Conservation (phyloP, 208 protist species). For the Leishmania braziliensis region DNA sequence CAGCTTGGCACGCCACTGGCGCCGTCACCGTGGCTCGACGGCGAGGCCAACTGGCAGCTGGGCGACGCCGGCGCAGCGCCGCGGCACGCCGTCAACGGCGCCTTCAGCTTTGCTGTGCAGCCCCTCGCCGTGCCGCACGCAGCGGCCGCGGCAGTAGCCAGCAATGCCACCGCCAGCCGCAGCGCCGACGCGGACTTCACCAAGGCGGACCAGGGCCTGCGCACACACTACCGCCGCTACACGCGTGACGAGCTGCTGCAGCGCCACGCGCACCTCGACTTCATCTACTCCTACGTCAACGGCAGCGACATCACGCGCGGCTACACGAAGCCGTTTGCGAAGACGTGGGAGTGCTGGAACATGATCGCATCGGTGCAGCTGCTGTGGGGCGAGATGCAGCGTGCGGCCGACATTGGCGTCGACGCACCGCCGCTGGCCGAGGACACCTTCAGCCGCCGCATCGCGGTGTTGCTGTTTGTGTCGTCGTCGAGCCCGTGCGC, state of each 20-base stretch:
- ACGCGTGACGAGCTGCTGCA: constrained; percentile 11
- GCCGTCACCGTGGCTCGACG: not conserved
- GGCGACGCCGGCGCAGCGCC: not conserved
- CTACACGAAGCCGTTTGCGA: constrained; percentile 25
- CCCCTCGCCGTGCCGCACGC: constrained; percentile 2
- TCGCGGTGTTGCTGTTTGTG: constrained; percentile 13
- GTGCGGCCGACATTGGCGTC: not conserved
- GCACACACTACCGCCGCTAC: constrained; percentile 24
- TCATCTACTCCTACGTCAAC: constrained; percentile 33
- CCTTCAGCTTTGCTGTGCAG: constrained; percentile 14
- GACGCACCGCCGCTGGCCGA: not conserved
- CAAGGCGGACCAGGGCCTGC: constrained; percentile 10
- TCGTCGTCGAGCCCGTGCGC: constrained; percentile 6
- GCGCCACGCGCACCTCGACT: constrained; percentile 18
- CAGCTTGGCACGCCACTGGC: constrained; percentile 18
- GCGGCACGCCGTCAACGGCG: not conserved
- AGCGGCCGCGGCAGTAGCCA: not conserved
- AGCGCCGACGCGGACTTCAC: constrained; percentile 2
- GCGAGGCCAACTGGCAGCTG: constrained; percentile 24
- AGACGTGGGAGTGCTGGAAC: constrained; percentile 14
- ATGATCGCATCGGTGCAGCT: constrained; percentile 17
- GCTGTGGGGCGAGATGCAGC: constrained; percentile 25
- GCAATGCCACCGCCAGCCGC: not conserved
- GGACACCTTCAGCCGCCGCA: not conserved
- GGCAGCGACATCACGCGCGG: constrained; percentile 28